A percentile compares a stretch with the other conserved stretches of the same genome.
Conservation (phyloP, 164 flowering plant genomes). For the Vitis cinerea region DNA sequence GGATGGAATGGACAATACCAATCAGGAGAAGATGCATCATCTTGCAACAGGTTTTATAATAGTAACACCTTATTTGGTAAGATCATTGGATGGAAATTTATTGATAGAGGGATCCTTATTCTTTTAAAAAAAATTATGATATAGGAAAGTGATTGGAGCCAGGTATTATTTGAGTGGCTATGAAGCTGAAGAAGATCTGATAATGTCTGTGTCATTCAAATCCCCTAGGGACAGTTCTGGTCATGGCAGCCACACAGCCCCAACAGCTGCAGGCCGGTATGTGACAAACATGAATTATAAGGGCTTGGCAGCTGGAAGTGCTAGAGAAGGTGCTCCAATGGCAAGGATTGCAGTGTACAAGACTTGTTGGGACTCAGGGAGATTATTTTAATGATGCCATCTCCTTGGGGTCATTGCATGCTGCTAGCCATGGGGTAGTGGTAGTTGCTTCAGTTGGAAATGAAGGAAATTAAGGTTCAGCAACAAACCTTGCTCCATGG, state of each 20-base stretch:
- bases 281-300: slow-evolving; percentile 56
- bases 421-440: slow-evolving; percentile 56
- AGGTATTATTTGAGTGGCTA: slow-evolving; percentile 63
- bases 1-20: slow-evolving; percentile 75
- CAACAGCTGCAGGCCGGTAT: slow-evolving; percentile 77
- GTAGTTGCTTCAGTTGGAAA: slow-evolving; percentile 83
- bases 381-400: slow-evolving; percentile 79
- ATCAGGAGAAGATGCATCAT: slow-evolving; percentile 64
- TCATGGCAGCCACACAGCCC: slow-evolving; percentile 87
- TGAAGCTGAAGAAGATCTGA: slow-evolving; percentile 55
- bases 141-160: slow-evolving; percentile 83
- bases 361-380: slow-evolving; percentile 79
- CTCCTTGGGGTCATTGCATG: slow-evolving; percentile 81
- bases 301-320: slow-evolving; percentile 74
- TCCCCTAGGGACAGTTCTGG: slow-evolving; percentile 85
- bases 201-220: slow-evolving; percentile 30
- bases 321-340: slow-evolving; percentile 85
- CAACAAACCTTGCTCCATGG: slow-evolving; percentile 86
- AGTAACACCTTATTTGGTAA: background rate
- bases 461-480: slow-evolving; percentile 56
- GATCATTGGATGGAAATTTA: slow-evolving; percentile 1
- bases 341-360: slow-evolving; percentile 81
- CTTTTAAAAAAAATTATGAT: slow-evolving; percentile 1
- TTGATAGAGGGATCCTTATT: background rate
- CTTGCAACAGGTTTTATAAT: slow-evolving; percentile 68